Evolutionary conservation across 345 rosid species (phyloP).

Genomic region (Citrus sp.): DNA sequence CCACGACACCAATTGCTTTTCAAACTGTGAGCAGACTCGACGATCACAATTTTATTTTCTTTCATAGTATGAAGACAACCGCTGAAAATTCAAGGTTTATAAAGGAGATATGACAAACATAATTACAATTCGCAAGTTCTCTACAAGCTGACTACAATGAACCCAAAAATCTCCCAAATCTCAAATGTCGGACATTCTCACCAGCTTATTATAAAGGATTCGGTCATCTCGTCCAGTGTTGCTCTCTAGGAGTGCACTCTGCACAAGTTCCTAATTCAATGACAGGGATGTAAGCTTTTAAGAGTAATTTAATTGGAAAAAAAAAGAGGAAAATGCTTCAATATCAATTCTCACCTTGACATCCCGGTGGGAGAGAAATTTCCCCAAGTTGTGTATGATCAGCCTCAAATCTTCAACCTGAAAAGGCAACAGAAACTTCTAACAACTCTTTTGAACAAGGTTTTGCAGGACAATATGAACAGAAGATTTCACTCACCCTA

Average conservation of each 20-base stretch:
- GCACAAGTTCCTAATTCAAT: constrained; percentile 76
- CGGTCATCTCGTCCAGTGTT: constrained; percentile 94
- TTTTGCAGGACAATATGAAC: not conserved
- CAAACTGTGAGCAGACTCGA: not conserved
- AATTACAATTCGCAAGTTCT: not conserved
- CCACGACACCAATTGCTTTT: too few relatives aligned
- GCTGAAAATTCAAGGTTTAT: not conserved
- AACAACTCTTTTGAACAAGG: not conserved
- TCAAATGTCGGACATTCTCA: constrained; percentile 38
- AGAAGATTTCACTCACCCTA: constrained; percentile 44
- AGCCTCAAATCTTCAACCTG: constrained; percentile 97
- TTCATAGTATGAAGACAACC: not conserved
- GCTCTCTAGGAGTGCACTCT: constrained; percentile 88
- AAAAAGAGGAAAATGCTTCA: not conserved
- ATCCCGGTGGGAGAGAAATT: constrained; percentile 71
- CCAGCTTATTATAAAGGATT: constrained; percentile 78
- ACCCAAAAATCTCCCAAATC: not conserved
- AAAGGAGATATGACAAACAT: not conserved
- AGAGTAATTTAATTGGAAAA: not conserved
- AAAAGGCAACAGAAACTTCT: not conserved
- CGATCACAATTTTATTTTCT: not conserved
- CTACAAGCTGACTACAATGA: not conserved
- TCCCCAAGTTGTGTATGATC: constrained; percentile 86
- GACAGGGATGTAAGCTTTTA: not conserved
- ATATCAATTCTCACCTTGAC: constrained; percentile 62